Conservation (phyloP, 2,329 filamentous ascomycete species). For the Ophiostoma piceae region DNA sequence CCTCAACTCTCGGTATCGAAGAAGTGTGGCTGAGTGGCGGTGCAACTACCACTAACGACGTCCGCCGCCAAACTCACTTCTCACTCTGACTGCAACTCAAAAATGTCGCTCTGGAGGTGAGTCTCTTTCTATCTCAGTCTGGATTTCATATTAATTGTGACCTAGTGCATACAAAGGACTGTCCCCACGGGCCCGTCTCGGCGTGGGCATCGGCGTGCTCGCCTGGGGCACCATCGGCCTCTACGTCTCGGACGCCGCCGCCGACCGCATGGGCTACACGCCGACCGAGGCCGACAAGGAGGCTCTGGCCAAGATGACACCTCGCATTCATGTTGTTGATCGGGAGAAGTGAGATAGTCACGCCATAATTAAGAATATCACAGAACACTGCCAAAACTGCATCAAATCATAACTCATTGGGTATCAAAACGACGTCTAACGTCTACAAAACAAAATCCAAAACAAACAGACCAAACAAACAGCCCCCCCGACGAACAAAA, state of each 20-base stretch:
- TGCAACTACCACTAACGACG: constrained; percentile 16
- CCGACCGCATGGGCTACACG: constrained; percentile 66
- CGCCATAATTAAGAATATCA: background rate
- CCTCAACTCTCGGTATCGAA: no score
- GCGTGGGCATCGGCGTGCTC: constrained; percentile 69
- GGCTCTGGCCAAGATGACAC: constrained; percentile 55
- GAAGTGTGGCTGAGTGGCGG: constrained; percentile 20
- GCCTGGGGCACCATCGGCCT: constrained; percentile 70
- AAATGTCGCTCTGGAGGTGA: constrained; percentile 33
- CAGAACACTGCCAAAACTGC: background rate
- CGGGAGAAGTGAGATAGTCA: constrained; percentile 32
- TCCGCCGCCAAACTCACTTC: background rate
- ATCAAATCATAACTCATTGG: background rate
- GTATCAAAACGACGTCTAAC: background rate
- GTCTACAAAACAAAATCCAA: background rate
- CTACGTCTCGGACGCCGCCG: constrained; percentile 66
- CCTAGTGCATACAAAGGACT: constrained; percentile 65
- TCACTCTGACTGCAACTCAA: constrained; percentile 10
- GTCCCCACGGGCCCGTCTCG: constrained; percentile 61
- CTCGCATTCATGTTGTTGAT: constrained; percentile 59
- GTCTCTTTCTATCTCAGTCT: constrained; percentile 20
- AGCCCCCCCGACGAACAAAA: constrained; percentile 2
- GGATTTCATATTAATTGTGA: constrained; percentile 9
- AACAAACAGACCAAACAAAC: constrained; percentile 1
- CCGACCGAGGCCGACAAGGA: constrained; percentile 69